Base-by-base conservation (phyloP, 108 stramenopile species). In the Cyclotella kingstonii region DNA sequence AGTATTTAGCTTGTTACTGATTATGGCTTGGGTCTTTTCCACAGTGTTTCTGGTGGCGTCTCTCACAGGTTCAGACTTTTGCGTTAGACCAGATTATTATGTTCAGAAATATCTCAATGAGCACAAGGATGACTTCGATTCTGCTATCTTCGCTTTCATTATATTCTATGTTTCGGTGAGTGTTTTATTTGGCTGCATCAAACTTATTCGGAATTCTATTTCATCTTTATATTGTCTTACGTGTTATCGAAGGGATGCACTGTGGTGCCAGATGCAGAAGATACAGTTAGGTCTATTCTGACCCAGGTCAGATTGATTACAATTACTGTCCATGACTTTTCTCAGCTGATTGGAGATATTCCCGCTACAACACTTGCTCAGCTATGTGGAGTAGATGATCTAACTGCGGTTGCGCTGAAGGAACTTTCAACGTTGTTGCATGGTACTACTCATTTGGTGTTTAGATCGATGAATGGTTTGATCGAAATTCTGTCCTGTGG, bases 21-120 rank as follows among this genome's bases (percentile, higher is more conserved):
- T 62, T 12, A 30, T 67, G 18, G 35, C 52, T 0, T 75, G 73
- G 66, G 42, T 58, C 0, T 59, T 58, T 41, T 47, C 66, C 4
- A 68, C 52, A 2, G 21, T 68, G n/a, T 68, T 68, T 30, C 66
- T 68, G 1, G 39, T 54, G 0, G 43, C 60, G 1, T 47, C 60
- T 25, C 66, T 75, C 5, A 66, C 73, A n/a, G 73, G 73, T 0
- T 26, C 64, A 17, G 73, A 75, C 45, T 75, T 75, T 26, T 75
- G 73, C 43, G 50, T 62, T 51, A 17, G 43, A 0, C 73, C 73
- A 0, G 73, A 75, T 46, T 11, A 33, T n/a, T 54, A 55, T 0
- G 54, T 66, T 1, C 9, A 48, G n/a, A 2, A 19, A 11, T 27
- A 56, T 22, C 34, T 75, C 26, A 30, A 66, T 21, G 4, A 39